phyloP scores from a whole-genome alignment of 164 flowering plant genomes.

The Nymphaea thermarum region DNA sequence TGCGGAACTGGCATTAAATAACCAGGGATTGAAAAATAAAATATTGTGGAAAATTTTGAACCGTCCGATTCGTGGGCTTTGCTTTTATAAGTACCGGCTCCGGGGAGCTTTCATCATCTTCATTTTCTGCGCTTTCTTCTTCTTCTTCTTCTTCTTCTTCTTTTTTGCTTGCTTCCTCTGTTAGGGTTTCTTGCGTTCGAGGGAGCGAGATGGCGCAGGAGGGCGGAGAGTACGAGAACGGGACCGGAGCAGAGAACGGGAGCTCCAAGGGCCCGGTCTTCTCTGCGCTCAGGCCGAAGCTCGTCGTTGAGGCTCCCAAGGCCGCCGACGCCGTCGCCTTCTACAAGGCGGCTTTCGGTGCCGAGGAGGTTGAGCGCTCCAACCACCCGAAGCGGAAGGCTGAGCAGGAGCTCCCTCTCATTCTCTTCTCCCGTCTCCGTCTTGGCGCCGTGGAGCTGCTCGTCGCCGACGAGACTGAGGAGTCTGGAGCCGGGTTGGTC shows the following conservation, averaged over 20 bases:
- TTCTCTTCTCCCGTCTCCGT: constrained; percentile 52
- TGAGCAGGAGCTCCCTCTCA: constrained; percentile 65
- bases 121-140: no score
- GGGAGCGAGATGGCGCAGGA: neutral
- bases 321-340: constrained; percentile 61
- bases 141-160: no score
- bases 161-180: neutral
- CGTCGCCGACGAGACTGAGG: constrained; percentile 39
- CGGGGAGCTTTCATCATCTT: neutral
- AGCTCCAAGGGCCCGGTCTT: constrained; percentile 20
- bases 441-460: constrained; percentile 36
- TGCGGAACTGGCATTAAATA: no score
- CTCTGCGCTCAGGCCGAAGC: constrained; percentile 43
- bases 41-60: no score
- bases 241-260: constrained; percentile 13
- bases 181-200: neutral
- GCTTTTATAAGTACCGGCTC: neutral
- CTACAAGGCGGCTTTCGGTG: constrained; percentile 79
- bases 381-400: constrained; percentile 70
- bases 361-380: constrained; percentile 56
- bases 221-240: neutral
- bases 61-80: neutral
- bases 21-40: no score
- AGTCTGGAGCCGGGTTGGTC: constrained; percentile 7
- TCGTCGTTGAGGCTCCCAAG: constrained; percentile 46